Conservation (phyloP, 169 alveolate species). For the Plasmodium gonderi region DNA sequence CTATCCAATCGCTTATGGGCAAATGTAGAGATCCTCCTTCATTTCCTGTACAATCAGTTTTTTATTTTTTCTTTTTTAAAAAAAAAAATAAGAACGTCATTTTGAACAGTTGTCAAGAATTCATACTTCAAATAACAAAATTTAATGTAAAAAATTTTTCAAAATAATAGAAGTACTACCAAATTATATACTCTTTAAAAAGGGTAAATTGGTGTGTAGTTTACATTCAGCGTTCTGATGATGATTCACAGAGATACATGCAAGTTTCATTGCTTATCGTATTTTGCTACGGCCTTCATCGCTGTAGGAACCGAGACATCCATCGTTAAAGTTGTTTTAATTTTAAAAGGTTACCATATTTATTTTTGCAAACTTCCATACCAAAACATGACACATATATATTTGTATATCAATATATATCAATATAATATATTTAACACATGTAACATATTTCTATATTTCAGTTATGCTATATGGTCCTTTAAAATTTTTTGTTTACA, state of each 20-base stretch:
- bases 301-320: constrained; percentile 76
- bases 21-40: constrained; percentile 10
- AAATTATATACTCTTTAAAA: background rate
- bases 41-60: background rate
- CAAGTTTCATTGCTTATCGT: constrained; percentile 58
- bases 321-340: constrained; percentile 53
- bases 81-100: background rate
- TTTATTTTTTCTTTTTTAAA: background rate
- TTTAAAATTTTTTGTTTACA: too few relatives aligned
- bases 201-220: background rate
- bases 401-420: too few relatives aligned
- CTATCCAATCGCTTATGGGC: constrained; percentile 8
- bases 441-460: too few relatives aligned
- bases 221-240: constrained; percentile 71
- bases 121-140: background rate
- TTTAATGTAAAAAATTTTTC: background rate
- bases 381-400: too few relatives aligned
- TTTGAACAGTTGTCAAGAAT: background rate
- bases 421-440: too few relatives aligned
- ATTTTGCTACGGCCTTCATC: constrained; percentile 74
- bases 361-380: too few relatives aligned
- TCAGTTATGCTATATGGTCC: too few relatives aligned
- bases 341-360: too few relatives aligned
- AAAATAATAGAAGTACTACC: constrained; percentile 4
- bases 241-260: constrained; percentile 54